Conservation (phyloP, 805 yeast genomes). For the Schwanniomyces vanrijiae region DNA sequence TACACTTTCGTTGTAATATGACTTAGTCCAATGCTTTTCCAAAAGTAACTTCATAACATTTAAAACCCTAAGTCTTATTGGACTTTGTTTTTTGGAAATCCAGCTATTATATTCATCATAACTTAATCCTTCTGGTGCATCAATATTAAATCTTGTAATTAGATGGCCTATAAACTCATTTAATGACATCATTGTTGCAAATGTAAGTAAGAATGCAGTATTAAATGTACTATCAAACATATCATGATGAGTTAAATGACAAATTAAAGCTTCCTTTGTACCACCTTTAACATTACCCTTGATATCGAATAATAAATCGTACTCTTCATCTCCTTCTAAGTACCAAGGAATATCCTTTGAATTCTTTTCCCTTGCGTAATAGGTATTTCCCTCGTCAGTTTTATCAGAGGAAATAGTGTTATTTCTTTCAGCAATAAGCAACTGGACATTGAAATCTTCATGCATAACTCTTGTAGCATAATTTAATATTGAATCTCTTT, state of each 20-base stretch:
- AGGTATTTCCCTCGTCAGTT: slow-evolving; percentile 35
- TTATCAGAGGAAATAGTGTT: slow-evolving; percentile 38
- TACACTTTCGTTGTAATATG: slow-evolving; percentile 50
- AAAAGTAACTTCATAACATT: slow-evolving; percentile 66
- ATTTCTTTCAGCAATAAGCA: slow-evolving; percentile 49
- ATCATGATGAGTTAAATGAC: slow-evolving; percentile 77
- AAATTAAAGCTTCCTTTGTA: slow-evolving; percentile 70
- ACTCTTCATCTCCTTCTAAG: slow-evolving; percentile 65
- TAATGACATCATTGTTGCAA: slow-evolving; percentile 71
- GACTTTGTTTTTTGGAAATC: slow-evolving; percentile 68
- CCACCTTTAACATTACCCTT: slow-evolving; percentile 83
- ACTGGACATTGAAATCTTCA: slow-evolving; percentile 62
- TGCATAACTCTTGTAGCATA: slow-evolving; percentile 80
- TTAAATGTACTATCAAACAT: slow-evolving; percentile 62
- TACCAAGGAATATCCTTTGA: slow-evolving; percentile 64
- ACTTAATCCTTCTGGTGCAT: slow-evolving; percentile 85
- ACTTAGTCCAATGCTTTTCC: slow-evolving; percentile 67
- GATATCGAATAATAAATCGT: slow-evolving; percentile 55
- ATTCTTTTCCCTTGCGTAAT: slow-evolving; percentile 34
- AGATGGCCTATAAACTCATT: slow-evolving; percentile 58
- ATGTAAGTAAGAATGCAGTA: slow-evolving; percentile 69
- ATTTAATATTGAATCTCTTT: slow-evolving; percentile 66
- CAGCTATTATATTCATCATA: slow-evolving; percentile 79
- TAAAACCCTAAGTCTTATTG: slow-evolving; percentile 65
- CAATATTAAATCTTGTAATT: slow-evolving; percentile 62